Evolutionary conservation across 2,329 filamentous ascomycete genomes (phyloP).

Genomic region (Colletotrichum euphorbiae): DNA sequence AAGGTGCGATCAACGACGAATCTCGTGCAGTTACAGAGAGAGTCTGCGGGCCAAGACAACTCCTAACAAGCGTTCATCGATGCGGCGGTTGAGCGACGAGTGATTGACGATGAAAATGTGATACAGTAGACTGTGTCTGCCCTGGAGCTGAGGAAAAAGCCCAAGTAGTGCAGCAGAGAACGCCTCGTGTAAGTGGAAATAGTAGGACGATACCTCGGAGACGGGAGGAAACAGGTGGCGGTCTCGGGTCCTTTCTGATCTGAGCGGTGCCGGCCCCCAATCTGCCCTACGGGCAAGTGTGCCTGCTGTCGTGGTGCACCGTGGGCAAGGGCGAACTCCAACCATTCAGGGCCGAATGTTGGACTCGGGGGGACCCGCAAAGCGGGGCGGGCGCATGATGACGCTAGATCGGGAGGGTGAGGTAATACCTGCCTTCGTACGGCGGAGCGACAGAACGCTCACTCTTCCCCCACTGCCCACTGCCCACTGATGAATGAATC

Average conservation of each 20-base stretch:
- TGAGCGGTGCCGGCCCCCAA: constrained; percentile 12
- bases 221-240: not conserved
- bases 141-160: constrained; percentile 38
- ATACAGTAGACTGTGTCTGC: constrained; percentile 13
- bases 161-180: constrained; percentile 29
- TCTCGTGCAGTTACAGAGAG: no score
- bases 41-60: not conserved
- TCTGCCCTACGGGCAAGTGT: constrained; percentile 34
- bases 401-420: no score
- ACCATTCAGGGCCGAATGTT: constrained; percentile 19
- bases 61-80: not conserved
- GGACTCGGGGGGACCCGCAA: constrained; percentile 2
- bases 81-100: constrained; percentile 3
- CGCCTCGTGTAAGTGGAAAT: constrained; percentile 36
- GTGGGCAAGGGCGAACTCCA: not conserved
- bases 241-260: constrained; percentile 15
- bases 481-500: no score
- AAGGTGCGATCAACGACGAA: not conserved
- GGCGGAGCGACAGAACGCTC: not conserved
- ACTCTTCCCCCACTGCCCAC: no score
- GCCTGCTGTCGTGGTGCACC: constrained; percentile 12
- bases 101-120: not conserved
- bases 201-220: constrained; percentile 9
- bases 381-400: no score
- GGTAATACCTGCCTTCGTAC: constrained; percentile 11